Evolutionary conservation across 2,329 filamentous ascomycete genomes (phyloP).

Genomic region (Podosphaera xanthii): DNA sequence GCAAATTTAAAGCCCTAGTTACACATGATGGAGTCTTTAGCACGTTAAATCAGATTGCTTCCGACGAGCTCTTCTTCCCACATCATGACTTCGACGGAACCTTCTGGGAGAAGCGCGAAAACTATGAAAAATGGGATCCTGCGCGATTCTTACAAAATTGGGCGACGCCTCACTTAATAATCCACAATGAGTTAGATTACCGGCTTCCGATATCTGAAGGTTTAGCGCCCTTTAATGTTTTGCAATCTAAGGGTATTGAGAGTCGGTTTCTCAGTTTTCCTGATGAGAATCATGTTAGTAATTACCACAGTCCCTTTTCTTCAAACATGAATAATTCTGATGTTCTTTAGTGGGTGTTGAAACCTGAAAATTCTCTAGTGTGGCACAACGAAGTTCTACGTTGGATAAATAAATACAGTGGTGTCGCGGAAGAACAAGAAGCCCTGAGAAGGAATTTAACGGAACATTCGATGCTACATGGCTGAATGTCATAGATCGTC

Average conservation of each 20-base stretch:
- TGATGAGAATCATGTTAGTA: slow-evolving; percentile 37
- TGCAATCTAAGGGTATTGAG: slow-evolving; percentile 36
- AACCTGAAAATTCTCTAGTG: slow-evolving; percentile 71
- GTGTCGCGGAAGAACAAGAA: slow-evolving; percentile 18
- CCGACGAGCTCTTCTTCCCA: slow-evolving; percentile 49
- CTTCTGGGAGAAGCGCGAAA: slow-evolving; percentile 29
- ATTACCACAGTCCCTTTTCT: background rate
- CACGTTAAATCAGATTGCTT: slow-evolving; percentile 38
- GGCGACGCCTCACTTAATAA: slow-evolving; percentile 64
- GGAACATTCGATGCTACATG: slow-evolving; percentile 1
- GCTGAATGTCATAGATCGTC: background rate
- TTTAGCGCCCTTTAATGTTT: slow-evolving; percentile 37
- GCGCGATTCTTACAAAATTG: slow-evolving; percentile 26
- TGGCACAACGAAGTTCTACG: slow-evolving; percentile 75
- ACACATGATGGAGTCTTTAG: slow-evolving; percentile 76
- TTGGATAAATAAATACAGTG: slow-evolving; percentile 46
- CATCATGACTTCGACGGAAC: slow-evolving; percentile 41
- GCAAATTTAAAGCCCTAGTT: slow-evolving; percentile 69
- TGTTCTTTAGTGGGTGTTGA: slow-evolving; percentile 49
- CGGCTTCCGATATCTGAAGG: slow-evolving; percentile 67
- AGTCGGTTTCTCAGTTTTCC: slow-evolving; percentile 43
- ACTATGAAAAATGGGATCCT: slow-evolving; percentile 50
- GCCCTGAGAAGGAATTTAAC: slow-evolving; percentile 4
- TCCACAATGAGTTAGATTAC: slow-evolving; percentile 82
- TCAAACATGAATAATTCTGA: background rate